Evolutionary conservation across 345 rosid genomes (phyloP).

Genomic region (Cochlearia excelsa): DNA sequence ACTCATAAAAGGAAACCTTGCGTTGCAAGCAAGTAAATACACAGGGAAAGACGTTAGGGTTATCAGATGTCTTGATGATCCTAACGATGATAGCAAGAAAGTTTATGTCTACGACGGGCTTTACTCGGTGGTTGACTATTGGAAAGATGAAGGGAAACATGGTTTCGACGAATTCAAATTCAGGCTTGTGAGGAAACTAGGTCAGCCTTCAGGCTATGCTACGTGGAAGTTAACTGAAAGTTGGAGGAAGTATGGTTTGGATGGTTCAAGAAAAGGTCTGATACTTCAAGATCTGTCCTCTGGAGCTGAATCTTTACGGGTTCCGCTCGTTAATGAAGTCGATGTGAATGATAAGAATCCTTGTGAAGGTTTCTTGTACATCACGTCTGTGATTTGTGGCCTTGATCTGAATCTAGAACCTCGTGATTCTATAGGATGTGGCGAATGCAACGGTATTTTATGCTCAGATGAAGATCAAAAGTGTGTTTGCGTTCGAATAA

Average conservation of each 20-base stretch:
- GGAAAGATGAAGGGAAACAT: conserved; percentile 50
- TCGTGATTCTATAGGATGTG: not conserved
- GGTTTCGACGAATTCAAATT: conserved; percentile 53
- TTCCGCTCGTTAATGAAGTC: conserved; percentile 70
- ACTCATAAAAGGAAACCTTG: conserved; percentile 39
- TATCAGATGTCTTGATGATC: conserved; percentile 52
- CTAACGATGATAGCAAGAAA: conserved; percentile 21
- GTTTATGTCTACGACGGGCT: conserved; percentile 61
- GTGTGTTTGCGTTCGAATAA: conserved; percentile 39
- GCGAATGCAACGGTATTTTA: not conserved
- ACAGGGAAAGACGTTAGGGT: conserved; percentile 59
- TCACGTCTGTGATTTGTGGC: too few relatives aligned
- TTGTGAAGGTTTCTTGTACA: too few relatives aligned
- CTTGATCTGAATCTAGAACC: too few relatives aligned
- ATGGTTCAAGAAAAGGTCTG: conserved; percentile 37
- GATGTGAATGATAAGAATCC: conserved; percentile 31
- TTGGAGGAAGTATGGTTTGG: not conserved
- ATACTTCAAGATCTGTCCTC: conserved; percentile 54
- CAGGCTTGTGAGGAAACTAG: conserved; percentile 46
- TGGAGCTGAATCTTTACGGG: conserved; percentile 51
- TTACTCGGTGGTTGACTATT: conserved; percentile 42
- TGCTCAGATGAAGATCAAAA: not conserved
- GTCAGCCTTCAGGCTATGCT: conserved; percentile 48
- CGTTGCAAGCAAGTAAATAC: conserved; percentile 45
- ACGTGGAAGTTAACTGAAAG: conserved; percentile 51